Conservation (phyloP, 2,329 filamentous ascomycete species). For the Setomelanomma holmii region DNA sequence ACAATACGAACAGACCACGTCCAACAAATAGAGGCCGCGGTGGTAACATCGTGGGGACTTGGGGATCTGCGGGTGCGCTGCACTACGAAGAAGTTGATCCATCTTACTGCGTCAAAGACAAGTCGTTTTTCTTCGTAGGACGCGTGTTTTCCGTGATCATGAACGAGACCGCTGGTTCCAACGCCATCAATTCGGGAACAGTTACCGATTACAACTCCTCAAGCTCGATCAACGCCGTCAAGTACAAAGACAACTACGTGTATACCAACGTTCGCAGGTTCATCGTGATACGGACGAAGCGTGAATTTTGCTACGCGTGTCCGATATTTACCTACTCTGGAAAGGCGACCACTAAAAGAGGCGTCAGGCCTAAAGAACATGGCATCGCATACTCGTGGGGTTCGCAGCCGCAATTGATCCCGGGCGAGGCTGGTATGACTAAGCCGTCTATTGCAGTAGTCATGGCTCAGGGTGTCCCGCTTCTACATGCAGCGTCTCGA, state of each 20-base stretch:
- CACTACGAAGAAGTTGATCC: not conserved
- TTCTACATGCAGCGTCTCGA: conserved; percentile 11
- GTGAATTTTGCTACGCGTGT: conserved; percentile 26
- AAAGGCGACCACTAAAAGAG: conserved; percentile 44
- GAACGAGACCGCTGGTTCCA: conserved; percentile 6
- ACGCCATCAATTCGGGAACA: not conserved
- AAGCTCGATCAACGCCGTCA: conserved; percentile 5
- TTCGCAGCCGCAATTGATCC: conserved; percentile 8
- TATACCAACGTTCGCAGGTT: conserved; percentile 25
- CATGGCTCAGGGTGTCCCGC: not conserved
- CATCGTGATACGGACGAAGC: conserved; percentile 17
- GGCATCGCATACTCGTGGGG: conserved; percentile 41
- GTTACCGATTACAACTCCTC: conserved; percentile 2
- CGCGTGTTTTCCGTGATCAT: conserved; percentile 12
- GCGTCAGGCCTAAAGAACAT: conserved; percentile 45
- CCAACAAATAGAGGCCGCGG: not conserved
- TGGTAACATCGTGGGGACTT: not conserved
- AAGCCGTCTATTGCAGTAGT: conserved; percentile 47
- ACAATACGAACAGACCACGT: not conserved
- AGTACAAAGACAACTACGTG: conserved; percentile 9
- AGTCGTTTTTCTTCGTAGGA: conserved; percentile 7
- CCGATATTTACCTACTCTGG: conserved; percentile 49
- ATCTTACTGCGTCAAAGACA: conserved; percentile 3
- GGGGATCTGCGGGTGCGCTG: not conserved
- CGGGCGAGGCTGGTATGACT: conserved; percentile 41